Percentiles rank a stretch among this genome's conserved stretches.
Evolutionary conservation across 345 rosid species (phyloP).

Genomic region (Punica granatum): DNA sequence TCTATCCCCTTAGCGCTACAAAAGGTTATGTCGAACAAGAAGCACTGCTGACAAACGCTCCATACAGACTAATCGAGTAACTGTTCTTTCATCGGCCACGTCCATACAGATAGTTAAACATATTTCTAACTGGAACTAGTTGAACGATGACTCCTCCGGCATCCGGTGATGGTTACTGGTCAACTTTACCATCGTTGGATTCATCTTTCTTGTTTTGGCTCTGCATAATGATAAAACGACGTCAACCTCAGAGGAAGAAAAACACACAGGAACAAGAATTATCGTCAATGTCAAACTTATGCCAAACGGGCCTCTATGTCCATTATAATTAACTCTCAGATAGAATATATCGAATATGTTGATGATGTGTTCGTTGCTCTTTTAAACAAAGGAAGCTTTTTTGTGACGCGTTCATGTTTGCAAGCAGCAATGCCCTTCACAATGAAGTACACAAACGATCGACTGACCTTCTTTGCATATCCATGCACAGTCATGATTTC

Average conservation of each 20-base stretch:
- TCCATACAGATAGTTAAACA: neutral
- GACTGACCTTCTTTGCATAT: slow-evolving; percentile 35
- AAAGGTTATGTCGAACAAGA: neutral
- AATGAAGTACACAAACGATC: neutral
- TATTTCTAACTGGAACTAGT: neutral
- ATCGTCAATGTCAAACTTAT: neutral
- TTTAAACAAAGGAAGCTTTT: too few species aligned
- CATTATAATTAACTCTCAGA: too few species aligned
- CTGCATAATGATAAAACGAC: neutral
- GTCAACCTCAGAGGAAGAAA: neutral
- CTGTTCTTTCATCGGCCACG: neutral
- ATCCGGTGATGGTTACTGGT: neutral
- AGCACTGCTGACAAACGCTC: neutral
- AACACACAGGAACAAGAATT: neutral
- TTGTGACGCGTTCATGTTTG: neutral
- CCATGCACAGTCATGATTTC: slow-evolving; percentile 43
- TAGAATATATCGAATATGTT: too few species aligned
- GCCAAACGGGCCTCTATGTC: too few species aligned
- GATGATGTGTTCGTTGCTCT: too few species aligned
- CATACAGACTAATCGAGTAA: neutral
- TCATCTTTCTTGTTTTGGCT: neutral
- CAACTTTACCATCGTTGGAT: neutral
- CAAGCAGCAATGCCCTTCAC: neutral
- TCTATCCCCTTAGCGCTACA: neutral
- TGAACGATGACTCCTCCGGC: neutral